Percentiles rank a stretch among this genome's conserved stretches.
Evolutionary conservation across 1,284 basidiomycete genomes (phyloP).

Genomic region (Tetrapyrgos nigripes): DNA sequence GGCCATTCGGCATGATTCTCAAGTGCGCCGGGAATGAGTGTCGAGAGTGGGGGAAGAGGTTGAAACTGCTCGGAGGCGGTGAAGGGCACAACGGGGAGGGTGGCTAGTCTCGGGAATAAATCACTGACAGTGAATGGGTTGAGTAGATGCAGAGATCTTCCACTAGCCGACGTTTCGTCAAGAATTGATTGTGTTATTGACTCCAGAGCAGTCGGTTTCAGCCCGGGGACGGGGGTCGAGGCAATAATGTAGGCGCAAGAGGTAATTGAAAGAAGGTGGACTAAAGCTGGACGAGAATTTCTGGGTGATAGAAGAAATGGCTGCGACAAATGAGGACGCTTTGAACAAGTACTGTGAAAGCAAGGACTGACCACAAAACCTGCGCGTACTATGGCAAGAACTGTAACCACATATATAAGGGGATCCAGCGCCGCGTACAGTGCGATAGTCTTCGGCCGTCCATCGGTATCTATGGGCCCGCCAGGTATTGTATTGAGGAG

Average conservation of each 20-base stretch:
- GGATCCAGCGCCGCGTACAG: slow-evolving; percentile 23
- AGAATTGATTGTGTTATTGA: neutral
- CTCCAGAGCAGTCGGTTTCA: neutral
- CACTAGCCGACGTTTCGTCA: neutral
- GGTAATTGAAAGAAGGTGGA: slow-evolving; percentile 4
- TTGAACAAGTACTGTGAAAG: neutral
- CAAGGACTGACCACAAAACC: slow-evolving; percentile 31
- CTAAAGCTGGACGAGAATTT: slow-evolving; percentile 4
- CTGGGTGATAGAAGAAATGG: slow-evolving; percentile 11
- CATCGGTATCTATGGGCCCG: neutral
- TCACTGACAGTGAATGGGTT: neutral
- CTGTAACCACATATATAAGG: slow-evolving; percentile 36
- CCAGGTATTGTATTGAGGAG: neutral
- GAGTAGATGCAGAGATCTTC: neutral
- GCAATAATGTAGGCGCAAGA: neutral
- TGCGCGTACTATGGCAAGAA: slow-evolving; percentile 35
- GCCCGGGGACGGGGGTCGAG: neutral
- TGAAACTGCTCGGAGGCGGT: neutral
- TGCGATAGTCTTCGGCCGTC: neutral
- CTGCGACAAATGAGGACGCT: neutral
- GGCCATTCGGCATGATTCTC: neutral
- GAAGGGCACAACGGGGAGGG: neutral
- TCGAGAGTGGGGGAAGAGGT: neutral
- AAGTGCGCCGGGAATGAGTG: neutral
- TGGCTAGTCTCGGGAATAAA: neutral